Evolutionary conservation across 495 filamentous ascomycete genomes (phyloP), one percentile per base, ranked within the genome.

Genomic region (Tirmania nivea): DNA sequence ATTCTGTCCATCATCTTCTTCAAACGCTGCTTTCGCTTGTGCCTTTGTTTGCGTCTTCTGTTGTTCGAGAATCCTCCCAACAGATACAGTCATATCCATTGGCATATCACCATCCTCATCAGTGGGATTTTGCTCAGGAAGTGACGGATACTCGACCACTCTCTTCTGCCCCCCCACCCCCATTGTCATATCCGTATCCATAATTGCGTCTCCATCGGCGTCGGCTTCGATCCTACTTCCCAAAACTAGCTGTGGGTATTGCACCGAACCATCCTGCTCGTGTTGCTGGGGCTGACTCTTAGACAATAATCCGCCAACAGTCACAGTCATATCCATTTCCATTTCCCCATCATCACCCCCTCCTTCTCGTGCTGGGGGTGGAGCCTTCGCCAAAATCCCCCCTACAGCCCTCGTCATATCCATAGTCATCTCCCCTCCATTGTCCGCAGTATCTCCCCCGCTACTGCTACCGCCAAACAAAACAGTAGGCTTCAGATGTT

Each of bases 81-180:
- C 67, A n/a, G 78, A 81, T 53, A 73, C 75, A 0, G 87, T 93
- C 49, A 93, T 77, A 54, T 94, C 87, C 83, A 88, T 88, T n/a
- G 79, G 81, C 63, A 84, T 72, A 31, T 86, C 82, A 52, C 78
- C 78, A 47, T 73, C 53, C 14, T 65, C 64, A 4, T 70, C 64
- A 16, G 61, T 66, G 51, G 51, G 60, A 49, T 59, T 58, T 63
- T 12, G 71, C 61, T 19, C 31, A 56, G 59, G 62, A 61, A 36
- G 59, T 25, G 17, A 60, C 53, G 19, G 68, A 67, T 11, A 42
- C 16, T 37, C 20, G 34, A 49, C 48, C 31, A 45, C 21, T 8
- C 25, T 54, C 39, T 79, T 64, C 53, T 78, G 76, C 2, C 74
- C 72, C n/a, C 75, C 75, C n/a, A 77, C 63, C 1, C 70, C 70